Evolutionary conservation across 352 stramenopile genomes (phyloP), one percentile per base, ranked within the genome.

Genomic region (Globisporangium emineosum): DNA sequence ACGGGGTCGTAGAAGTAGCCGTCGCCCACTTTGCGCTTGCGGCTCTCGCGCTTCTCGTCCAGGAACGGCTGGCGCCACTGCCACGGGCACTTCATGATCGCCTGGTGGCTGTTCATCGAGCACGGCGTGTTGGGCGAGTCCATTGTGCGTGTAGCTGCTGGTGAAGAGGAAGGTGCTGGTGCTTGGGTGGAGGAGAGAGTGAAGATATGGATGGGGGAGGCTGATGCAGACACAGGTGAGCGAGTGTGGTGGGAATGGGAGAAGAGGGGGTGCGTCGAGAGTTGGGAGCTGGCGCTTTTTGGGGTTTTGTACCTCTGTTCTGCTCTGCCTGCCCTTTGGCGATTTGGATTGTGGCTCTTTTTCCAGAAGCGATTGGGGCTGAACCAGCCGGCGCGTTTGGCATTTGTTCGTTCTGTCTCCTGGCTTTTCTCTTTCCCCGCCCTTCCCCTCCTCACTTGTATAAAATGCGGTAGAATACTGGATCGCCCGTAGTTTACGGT

Each of bases 11-110:
- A 91, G 61, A 91, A 91, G 68, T 80, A 86, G 56, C 82, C 84
- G 66, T 94, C 86, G 58, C 83, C 86, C 13, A 86, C 79, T 68
- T 92, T 91, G 70, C 86, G 86, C 74, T 94, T 94, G 69, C 85
- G 82, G 67, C 78, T 90, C 54, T 86, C 84, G 57, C 73, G 86
- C 64, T 89, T 89, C 64, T 91, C 86, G 57, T 93, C 86, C 56
- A 94, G 69, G 69, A 94, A 94, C 13, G 86, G 83, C 66, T 90
- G 76, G 32, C 86, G 86, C 86, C 86, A 94, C 60, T 94, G 86
- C 86, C 86, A 94, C 27, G 86, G 86, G 52, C 86, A 94, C 72
- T 94, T 94, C 77, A 94, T 88, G 69, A 94, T 93, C 47, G 86
- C 82, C 66, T 91, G 81, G 73, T 93, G 84, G 55, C 70, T 87